Evolutionary conservation across 177 flowering plant species (phyloP), one percentile per base, ranked within the genome.

Genomic region (Tripterygium wilfordii): DNA sequence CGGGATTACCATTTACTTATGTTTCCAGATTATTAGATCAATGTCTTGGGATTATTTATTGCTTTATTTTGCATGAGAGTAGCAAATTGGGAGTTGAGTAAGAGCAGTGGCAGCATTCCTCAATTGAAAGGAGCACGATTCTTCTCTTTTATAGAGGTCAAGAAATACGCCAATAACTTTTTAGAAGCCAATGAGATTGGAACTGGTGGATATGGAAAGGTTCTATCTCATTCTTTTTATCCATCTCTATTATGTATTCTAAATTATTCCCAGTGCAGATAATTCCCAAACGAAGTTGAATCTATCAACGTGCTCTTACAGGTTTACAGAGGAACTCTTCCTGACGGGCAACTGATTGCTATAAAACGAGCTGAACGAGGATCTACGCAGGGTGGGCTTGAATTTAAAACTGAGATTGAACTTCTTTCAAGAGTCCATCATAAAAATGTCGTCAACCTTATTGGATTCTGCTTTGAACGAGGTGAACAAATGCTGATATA

Each of bases 351-450:
- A 50, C 35, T 79, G 25, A 68, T 82, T 39, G 89, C 85, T 19
- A 61, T 82, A 33, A 82, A 82, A 55, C 60, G 87, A 62, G 83
- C 87, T 49, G 67, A 68, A 49, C 71, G 66, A 47, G 83, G 79
- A 54, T 80, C 83, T 19, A 25, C 60, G 59, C 83, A 80, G 56
- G 87, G 81, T 43, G 75, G 57, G 5, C 50, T 32, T 17, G 81
- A 80, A 57, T 75, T 80, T 62, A 80, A 71, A 65, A 77, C 73
- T 1, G 84, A 78, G 60, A 76, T 83, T 18, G 86, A 80, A 58
- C 76, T 83, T 41, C 57, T 83, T 23, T 78, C 90, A 25, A 57
- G 86, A 49, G 77, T 80, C 57, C 82, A 80, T 69, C 90, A 80
- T 48, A 78, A 69, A 56, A 83, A 83, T 61, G 72, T 83, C 41